These are phyloP conservation scores for Tylopilus sp. DNA, from an alignment of 768 basidiomycete genomes.

Conservation along the genomic window DNA sequence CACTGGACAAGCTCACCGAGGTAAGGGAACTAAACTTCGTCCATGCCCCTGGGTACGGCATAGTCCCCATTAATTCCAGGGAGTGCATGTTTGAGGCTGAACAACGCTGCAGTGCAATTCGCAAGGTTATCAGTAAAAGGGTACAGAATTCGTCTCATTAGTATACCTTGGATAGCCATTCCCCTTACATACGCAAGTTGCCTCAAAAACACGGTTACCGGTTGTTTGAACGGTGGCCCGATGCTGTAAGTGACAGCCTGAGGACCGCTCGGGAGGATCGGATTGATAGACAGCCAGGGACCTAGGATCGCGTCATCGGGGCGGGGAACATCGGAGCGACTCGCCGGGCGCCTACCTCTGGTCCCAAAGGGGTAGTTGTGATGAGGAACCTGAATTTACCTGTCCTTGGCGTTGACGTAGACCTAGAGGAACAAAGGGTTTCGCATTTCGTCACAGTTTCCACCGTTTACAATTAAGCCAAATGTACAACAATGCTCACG, in stretches of 20 bases:
- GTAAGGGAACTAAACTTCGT: neutral
- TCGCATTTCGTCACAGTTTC: conserved; percentile 16
- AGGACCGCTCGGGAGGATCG: neutral
- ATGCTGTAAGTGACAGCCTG: neutral
- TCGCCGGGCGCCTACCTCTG: neutral
- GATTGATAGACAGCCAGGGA: neutral
- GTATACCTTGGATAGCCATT: too few relatives aligned
- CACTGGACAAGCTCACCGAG: neutral
- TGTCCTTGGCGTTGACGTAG: conserved; percentile 17
- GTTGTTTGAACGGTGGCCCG: neutral
- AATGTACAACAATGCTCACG: conserved; percentile 17
- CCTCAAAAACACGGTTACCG: neutral
- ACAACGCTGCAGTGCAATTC: too few relatives aligned
- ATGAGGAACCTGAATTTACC: conserved; percentile 27
- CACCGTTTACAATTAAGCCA: conserved; percentile 23
- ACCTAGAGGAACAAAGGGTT: conserved; percentile 7
- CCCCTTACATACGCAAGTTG: neutral
- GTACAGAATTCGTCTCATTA: too few relatives aligned
- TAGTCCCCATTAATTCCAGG: neutral
- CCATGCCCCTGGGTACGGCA: neutral
- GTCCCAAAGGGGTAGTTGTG: neutral
- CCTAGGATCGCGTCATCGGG: neutral
- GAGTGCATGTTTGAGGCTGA: too few relatives aligned
- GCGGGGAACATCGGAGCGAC: neutral
- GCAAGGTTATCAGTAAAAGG: neutral